These are phyloP conservation scores for Dictyostelium intermedium DNA, from an alignment of 78 protist species.

Conservation along the genomic window DNA sequence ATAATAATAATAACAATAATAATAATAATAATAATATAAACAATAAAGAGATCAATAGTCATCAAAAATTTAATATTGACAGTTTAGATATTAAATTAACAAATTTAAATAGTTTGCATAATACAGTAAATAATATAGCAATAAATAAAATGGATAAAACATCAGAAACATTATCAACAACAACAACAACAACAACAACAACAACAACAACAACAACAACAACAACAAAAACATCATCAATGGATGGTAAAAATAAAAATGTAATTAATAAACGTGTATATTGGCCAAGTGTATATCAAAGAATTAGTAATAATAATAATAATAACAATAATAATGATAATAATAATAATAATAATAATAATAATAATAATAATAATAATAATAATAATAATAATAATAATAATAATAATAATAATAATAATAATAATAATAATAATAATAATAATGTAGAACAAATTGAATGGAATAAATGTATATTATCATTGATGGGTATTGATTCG, in stretches of 20 bases:
- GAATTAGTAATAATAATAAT: background rate
- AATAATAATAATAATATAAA: background rate
- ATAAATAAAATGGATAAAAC: background rate
- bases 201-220: background rate
- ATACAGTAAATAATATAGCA: background rate
- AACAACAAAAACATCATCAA: background rate
- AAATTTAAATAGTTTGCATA: background rate
- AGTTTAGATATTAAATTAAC: background rate
- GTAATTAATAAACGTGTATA: background rate
- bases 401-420: background rate
- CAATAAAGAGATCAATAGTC: background rate
- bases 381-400: background rate
- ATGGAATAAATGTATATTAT: constrained; percentile 47
- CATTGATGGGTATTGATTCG: background rate
- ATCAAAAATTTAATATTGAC: background rate
- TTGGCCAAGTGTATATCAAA: constrained; percentile 17
- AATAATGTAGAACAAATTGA: background rate
- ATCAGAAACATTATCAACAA: background rate
- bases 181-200: background rate
- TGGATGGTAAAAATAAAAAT: background rate
- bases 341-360: background rate
- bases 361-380: background rate
- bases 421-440: background rate
- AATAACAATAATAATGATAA: background rate
- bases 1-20: background rate